Percentiles rank a stretch among this genome's conserved stretches.
These are phyloP conservation scores for Spongiforma sp. DNA, from an alignment of 1,284 basidiomycete genomes.

Conservation along the genomic window DNA sequence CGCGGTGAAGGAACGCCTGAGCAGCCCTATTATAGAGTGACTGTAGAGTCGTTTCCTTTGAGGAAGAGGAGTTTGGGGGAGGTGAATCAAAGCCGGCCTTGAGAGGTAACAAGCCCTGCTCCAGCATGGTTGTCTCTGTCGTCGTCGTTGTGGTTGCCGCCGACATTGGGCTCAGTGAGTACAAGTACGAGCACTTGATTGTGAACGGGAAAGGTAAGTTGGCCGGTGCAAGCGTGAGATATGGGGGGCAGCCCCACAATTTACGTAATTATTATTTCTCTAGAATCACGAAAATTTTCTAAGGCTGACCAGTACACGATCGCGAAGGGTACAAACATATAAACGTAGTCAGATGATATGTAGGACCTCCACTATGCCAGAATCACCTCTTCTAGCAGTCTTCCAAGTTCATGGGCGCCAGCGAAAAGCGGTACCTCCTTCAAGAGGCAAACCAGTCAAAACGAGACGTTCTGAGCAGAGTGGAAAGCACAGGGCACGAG, in stretches of 20 bases:
- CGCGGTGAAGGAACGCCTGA: conserved; percentile 74
- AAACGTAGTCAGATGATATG: conserved; percentile 14
- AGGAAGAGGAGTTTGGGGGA: conserved; percentile 8
- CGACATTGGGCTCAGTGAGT: conserved; percentile 27
- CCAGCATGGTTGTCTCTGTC: conserved; percentile 22
- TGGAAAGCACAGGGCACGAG: conserved; percentile 39
- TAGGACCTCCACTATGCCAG: conserved; percentile 28
- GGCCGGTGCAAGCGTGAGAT: not conserved
- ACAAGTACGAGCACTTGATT: conserved; percentile 29
- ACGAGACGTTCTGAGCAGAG: conserved; percentile 40
- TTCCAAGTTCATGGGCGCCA: conserved; percentile 39
- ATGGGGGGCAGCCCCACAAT: not conserved
- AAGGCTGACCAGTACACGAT: not conserved
- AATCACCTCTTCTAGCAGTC: conserved; percentile 35
- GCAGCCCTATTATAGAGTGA: conserved; percentile 77
- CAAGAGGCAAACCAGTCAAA: conserved; percentile 47
- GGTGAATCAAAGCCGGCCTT: conserved; percentile 19
- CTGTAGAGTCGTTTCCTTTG: conserved; percentile 56
- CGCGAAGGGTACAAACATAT: not conserved
- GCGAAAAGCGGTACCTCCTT: conserved; percentile 64
- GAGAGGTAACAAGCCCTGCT: conserved; percentile 37
- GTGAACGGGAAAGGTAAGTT: conserved; percentile 1
- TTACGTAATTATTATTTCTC: too few species aligned
- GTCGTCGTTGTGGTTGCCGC: conserved; percentile 35
- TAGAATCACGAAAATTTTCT: not conserved